Evolutionary conservation across 176 grass and related monocot species (phyloP), one percentile per base, ranked within the genome.

Genomic region (Carex parvula): DNA sequence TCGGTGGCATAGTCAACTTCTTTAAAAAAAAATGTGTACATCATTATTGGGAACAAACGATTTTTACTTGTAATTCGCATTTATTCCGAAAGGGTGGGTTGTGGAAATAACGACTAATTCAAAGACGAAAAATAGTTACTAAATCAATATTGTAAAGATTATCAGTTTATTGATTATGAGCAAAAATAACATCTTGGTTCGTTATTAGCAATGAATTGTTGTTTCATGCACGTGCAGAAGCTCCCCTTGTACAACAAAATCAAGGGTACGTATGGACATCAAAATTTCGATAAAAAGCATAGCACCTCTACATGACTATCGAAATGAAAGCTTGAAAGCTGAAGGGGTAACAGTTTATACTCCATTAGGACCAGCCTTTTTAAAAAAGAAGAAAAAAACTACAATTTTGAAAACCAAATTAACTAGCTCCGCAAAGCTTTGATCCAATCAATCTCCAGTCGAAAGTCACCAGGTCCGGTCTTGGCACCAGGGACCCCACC

Each of bases 391-490:
- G 17, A 53, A 53, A 74, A 26, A 46, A 52, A 6, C 12, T 30
- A 76, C 54, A 8, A 76, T 50, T 12, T 73, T 84, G 16, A 21
- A 61, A 85, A 85, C 42, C 29, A 61, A 58, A 46, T 22, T 61
- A 16, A 61, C 64, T 81, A 81, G 13, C 84, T 83, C 79, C 93
- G 93, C 65, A 95, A 46, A 29, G 96, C 96, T 74, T 99, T 95
- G 77, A 95, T 95, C 96, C 96, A 94, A 88, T 95, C 96, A 81
- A 95, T 84, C 81, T 95, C 91, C 60, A 95, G 67, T 84, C 71
- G 89, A 50, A 99, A 99, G 64, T 94, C 83, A 1, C 96, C 96
- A 29, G 96, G 85, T 15, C 91, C 96, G 11, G 86, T 85, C 90
- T 83, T 89, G 46, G 93, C 93, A 90, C 92, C 93, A 79, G 91